Evolutionary conservation across 2,329 filamentous ascomycete species (phyloP).

Genomic region (Thielaviopsis populi): DNA sequence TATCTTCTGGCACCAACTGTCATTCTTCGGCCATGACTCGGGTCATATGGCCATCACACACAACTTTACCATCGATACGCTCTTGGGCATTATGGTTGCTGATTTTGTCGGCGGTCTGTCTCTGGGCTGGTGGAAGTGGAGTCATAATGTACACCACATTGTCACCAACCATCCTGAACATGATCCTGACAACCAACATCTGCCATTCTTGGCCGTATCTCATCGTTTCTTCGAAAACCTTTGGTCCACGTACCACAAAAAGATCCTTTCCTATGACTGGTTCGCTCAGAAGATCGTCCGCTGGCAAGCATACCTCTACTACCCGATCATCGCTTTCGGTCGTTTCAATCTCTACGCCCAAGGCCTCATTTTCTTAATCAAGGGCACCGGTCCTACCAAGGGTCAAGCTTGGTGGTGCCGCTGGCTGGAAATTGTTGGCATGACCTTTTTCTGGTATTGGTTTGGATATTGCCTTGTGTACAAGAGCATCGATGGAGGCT

Average conservation of each 20-base stretch:
- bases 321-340: constrained; percentile 63
- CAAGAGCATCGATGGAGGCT: constrained; percentile 51
- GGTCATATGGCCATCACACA: constrained; percentile 97
- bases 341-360: constrained; percentile 78
- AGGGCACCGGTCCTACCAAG: constrained; percentile 53
- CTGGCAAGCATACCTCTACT: constrained; percentile 73
- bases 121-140: constrained; percentile 93
- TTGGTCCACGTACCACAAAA: constrained; percentile 70
- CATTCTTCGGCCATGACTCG: constrained; percentile 87
- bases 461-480: constrained; percentile 76
- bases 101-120: constrained; percentile 82
- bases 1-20: constrained; percentile 82
- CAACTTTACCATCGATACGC: constrained; percentile 64
- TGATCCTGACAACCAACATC: constrained; percentile 85
- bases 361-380: constrained; percentile 63
- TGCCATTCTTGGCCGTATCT: constrained; percentile 77
- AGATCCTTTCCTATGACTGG: constrained; percentile 61
- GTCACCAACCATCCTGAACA: constrained; percentile 92
- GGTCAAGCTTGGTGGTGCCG: constrained; percentile 73
- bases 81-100: constrained; percentile 79
- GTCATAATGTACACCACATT: constrained; percentile 92
- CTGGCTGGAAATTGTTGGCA: constrained; percentile 62
- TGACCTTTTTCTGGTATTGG: constrained; percentile 72
- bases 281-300: constrained; percentile 54
- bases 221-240: constrained; percentile 63